Percentiles rank a stretch among this genome's conserved stretches.
Conservation (phyloP, 2,329 filamentous ascomycete species). For the Ophiostoma populinum region DNA sequence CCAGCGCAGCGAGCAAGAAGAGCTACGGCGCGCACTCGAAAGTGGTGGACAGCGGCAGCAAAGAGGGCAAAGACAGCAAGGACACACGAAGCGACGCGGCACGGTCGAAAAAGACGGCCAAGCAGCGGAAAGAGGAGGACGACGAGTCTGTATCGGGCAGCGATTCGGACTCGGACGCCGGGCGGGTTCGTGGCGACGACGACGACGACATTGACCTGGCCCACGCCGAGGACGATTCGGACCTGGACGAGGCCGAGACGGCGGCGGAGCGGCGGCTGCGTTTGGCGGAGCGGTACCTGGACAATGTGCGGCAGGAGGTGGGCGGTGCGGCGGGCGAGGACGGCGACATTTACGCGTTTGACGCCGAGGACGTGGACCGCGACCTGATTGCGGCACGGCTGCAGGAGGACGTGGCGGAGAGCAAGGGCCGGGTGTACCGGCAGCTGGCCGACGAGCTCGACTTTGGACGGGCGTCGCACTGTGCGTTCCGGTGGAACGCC, state of each 20-base stretch:
- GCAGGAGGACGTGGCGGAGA: conserved; percentile 81
- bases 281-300: conserved; percentile 80
- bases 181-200: conserved; percentile 53
- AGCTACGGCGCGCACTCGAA: background rate
- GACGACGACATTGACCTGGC: conserved; percentile 30
- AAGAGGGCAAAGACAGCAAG: background rate
- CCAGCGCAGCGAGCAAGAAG: conserved; percentile 20
- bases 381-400: conserved; percentile 83
- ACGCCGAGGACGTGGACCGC: conserved; percentile 82
- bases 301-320: conserved; percentile 71
- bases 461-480: conserved; percentile 48
- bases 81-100: background rate
- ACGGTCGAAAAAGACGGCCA: conserved; percentile 12
- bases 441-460: conserved; percentile 58
- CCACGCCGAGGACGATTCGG: conserved; percentile 23
- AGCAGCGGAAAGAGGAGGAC: conserved; percentile 1
- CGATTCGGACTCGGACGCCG: conserved; percentile 63
- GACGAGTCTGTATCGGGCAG: conserved; percentile 25
- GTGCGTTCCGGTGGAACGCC: conserved; percentile 63
- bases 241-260: conserved; percentile 68
- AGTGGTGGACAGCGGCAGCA: background rate
- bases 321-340: conserved; percentile 16
- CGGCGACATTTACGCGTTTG: conserved; percentile 63
- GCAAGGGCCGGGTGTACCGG: conserved; percentile 77
- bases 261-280: conserved; percentile 73